These are phyloP conservation scores for Achlya hypogyna DNA, from an alignment of 352 stramenopile species.

Conservation along the genomic window DNA sequence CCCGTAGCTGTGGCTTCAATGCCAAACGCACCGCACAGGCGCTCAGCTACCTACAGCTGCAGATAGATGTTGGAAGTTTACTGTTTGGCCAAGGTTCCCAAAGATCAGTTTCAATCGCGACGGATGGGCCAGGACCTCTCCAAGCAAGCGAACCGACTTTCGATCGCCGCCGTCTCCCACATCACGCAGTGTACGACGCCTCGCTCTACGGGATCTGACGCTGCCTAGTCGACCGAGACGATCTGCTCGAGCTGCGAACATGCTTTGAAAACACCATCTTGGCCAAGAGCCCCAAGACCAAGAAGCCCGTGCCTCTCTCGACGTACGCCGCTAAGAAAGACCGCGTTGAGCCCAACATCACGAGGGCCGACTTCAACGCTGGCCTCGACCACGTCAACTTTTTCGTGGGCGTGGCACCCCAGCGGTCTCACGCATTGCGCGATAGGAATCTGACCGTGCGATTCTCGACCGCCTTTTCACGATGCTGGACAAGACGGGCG, in stretches of 20 bases:
- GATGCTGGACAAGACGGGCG: slow-evolving; percentile 48
- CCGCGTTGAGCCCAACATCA: slow-evolving; percentile 31
- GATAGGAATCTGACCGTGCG: slow-evolving; percentile 28
- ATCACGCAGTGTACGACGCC: slow-evolving; percentile 40
- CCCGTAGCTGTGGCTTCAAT: too few species aligned
- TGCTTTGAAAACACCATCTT: slow-evolving; percentile 14
- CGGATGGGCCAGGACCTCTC: slow-evolving; percentile 32
- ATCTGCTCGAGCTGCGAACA: slow-evolving; percentile 29
- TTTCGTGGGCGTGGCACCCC: not conserved
- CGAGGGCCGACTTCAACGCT: slow-evolving; percentile 26
- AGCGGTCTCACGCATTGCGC: not conserved
- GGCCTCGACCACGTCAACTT: slow-evolving; percentile 39
- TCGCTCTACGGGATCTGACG: not conserved
- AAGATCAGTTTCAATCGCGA: too few species aligned
- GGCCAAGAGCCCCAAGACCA: not conserved
- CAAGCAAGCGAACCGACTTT: slow-evolving; percentile 31
- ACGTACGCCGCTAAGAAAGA: slow-evolving; percentile 12
- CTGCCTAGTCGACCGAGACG: slow-evolving; percentile 31
- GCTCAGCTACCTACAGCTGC: too few species aligned
- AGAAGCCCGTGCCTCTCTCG: not conserved
- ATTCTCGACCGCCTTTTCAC: slow-evolving; percentile 52
- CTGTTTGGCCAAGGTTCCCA: too few species aligned
- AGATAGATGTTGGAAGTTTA: too few species aligned
- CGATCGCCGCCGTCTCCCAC: slow-evolving; percentile 40
- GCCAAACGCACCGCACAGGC: too few species aligned